phyloP scores from a whole-genome alignment of 306 rosid species.

The Prunus padus region DNA sequence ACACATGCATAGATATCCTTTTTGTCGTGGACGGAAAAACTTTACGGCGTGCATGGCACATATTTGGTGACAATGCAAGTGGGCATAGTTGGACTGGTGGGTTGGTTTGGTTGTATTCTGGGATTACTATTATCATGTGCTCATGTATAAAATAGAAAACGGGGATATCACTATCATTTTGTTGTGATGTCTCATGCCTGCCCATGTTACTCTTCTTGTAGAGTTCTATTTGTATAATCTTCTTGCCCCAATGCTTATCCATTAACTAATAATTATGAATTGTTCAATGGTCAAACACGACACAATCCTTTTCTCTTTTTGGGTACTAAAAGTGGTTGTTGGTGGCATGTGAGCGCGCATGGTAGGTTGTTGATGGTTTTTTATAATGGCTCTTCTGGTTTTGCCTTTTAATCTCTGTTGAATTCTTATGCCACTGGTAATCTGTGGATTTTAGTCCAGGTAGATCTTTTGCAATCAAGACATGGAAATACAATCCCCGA shows the following conservation, averaged over 20 bases:
- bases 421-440: too few species aligned
- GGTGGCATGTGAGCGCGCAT: not conserved
- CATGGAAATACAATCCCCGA: too few species aligned
- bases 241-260: slow-evolving; percentile 2
- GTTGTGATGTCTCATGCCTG: slow-evolving; percentile 13
- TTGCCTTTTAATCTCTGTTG: not conserved
- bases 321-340: not conserved
- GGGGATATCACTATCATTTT: slow-evolving; percentile 15
- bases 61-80: slow-evolving; percentile 33
- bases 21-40: slow-evolving; percentile 9
- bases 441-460: not conserved
- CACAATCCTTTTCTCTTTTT: not conserved
- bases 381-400: not conserved
- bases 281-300: not conserved
- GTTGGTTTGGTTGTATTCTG: slow-evolving; percentile 6
- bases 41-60: not conserved
- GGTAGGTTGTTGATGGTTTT: not conserved
- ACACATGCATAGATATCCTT: slow-evolving; percentile 25
- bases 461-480: not conserved
- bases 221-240: slow-evolving; percentile 25
- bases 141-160: slow-evolving; percentile 16
- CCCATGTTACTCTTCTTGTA: slow-evolving; percentile 19
- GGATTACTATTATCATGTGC: slow-evolving; percentile 9
- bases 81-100: slow-evolving; percentile 9
- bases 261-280: not conserved